Percentiles rank a stretch among this genome's conserved stretches.
phyloP scores from a whole-genome alignment of 495 filamentous ascomycete genomes.

The Acidiella bohemica region DNA sequence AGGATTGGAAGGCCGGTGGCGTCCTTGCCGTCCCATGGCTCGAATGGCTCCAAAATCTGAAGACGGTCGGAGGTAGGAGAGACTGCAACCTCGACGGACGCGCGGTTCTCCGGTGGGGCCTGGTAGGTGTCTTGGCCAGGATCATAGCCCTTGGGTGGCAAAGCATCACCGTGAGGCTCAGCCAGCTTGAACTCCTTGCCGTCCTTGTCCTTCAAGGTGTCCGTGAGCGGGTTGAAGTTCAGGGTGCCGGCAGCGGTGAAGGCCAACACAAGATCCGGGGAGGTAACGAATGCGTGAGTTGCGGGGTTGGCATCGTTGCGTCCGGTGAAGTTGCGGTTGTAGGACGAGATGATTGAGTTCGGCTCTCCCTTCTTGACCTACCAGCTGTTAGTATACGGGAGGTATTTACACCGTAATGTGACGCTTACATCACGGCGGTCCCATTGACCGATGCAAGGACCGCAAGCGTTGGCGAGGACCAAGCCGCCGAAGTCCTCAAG shows the following conservation, averaged over 20 bases:
- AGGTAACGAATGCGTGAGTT: slow-evolving; percentile 95
- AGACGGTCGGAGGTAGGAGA: slow-evolving; percentile 86
- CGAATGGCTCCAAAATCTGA: slow-evolving; percentile 77
- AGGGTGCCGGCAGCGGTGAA: slow-evolving; percentile 80
- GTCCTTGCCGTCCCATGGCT: slow-evolving; percentile 90
- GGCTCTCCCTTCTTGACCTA: slow-evolving; percentile 95
- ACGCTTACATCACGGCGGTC: slow-evolving; percentile 48
- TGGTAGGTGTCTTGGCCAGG: slow-evolving; percentile 93
- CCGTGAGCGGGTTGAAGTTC: slow-evolving; percentile 94
- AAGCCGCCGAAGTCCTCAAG: slow-evolving; percentile 96
- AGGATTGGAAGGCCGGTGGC: slow-evolving; percentile 61
- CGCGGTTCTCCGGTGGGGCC: slow-evolving; percentile 74
- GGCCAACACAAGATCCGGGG: slow-evolving; percentile 92
- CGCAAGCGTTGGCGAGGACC: slow-evolving; percentile 89
- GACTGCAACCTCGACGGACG: slow-evolving; percentile 60
- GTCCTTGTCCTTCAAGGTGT: slow-evolving; percentile 87
- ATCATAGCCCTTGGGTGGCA: slow-evolving; percentile 77
- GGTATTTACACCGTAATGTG: slow-evolving; percentile 19
- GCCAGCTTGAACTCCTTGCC: slow-evolving; percentile 90
- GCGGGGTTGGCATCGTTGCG: slow-evolving; percentile 98
- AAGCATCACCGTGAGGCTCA: slow-evolving; percentile 65
- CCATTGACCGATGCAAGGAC: slow-evolving; percentile 72
- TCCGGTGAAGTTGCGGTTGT: slow-evolving; percentile 99
- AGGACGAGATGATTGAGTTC: slow-evolving; percentile 92
- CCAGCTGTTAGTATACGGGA: slow-evolving; percentile 4